Conservation (phyloP, 2,329 filamentous ascomycete genomes). For the Mycogone perniciosa region DNA sequence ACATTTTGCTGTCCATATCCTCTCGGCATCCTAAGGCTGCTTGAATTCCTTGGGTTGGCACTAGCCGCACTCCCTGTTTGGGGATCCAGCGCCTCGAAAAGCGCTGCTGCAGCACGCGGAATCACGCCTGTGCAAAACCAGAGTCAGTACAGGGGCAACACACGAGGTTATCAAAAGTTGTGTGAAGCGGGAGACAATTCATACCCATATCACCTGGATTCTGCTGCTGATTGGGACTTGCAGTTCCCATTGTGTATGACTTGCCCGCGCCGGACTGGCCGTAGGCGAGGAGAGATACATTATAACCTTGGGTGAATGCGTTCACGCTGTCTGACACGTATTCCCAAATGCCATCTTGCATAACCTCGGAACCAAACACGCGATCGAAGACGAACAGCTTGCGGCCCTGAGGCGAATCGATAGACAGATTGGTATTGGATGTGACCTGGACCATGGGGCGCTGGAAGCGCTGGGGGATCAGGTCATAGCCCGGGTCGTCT, state of each 20-base stretch:
- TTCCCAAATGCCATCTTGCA: slow-evolving; percentile 88
- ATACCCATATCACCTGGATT: slow-evolving; percentile 71
- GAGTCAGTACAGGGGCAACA: not conserved
- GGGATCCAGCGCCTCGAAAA: slow-evolving; percentile 82
- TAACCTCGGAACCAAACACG: slow-evolving; percentile 77
- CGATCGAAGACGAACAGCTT: slow-evolving; percentile 97
- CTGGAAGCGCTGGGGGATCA: slow-evolving; percentile 94
- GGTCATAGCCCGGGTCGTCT: slow-evolving; percentile 83
- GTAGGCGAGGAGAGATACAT: slow-evolving; percentile 94
- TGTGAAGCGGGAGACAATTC: slow-evolving; percentile 25
- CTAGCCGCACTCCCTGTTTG: slow-evolving; percentile 41
- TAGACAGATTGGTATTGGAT: slow-evolving; percentile 74
- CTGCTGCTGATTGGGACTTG: slow-evolving; percentile 71
- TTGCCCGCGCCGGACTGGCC: slow-evolving; percentile 97
- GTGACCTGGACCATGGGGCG: slow-evolving; percentile 86
- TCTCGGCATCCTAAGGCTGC: slow-evolving; percentile 62
- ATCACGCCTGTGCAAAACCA: slow-evolving; percentile 65
- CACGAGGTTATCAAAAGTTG: not conserved
- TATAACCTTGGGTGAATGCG: slow-evolving; percentile 93
- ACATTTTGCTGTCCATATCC: slow-evolving; percentile 53
- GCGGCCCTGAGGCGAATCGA: slow-evolving; percentile 85
- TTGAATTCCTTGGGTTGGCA: slow-evolving; percentile 49
- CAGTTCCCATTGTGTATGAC: slow-evolving; percentile 98
- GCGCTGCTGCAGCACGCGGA: slow-evolving; percentile 74
- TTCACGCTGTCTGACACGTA: slow-evolving; percentile 86